Evolutionary conservation across 2,329 filamentous ascomycete genomes (phyloP), one percentile per base, ranked within the genome.

Genomic region (Colletotrichum chlorophyti): DNA sequence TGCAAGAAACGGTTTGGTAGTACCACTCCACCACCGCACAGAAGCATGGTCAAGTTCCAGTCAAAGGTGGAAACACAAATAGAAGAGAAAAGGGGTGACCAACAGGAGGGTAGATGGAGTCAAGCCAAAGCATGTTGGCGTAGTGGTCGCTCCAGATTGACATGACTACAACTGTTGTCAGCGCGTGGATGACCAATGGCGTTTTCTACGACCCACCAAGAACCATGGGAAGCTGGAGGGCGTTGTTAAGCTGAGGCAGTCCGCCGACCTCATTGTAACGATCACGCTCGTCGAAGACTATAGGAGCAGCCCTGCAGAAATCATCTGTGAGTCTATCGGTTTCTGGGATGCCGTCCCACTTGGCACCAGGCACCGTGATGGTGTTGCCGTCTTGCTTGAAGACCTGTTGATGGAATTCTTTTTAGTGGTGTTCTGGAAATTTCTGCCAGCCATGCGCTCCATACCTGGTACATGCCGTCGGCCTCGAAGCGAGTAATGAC

Each of bases 51-150:
- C n/a, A n/a, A n/a, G n/a, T n/a, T n/a, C n/a, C n/a, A n/a, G n/a
- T n/a, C n/a, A n/a, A n/a, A n/a, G n/a, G n/a, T n/a, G n/a, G n/a
- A n/a, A n/a, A n/a, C n/a, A n/a, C n/a, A n/a, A n/a, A n/a, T n/a
- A n/a, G n/a, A n/a, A n/a, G n/a, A n/a, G n/a, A n/a, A n/a, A n/a
- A n/a, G n/a, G n/a, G n/a, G n/a, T n/a, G n/a, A n/a, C n/a, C n/a
- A n/a, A n/a, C n/a, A 41, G 63, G 62, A n/a, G 84, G 83, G 73
- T 81, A 85, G 65, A 70, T 76, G 54, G 78, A 79, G 74, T 88
- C 85, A 61, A 89, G 79, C 86, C 86, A 89, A 61, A 85, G 78
- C 83, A 88, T 88, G 70, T 84, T 80, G 66, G 83, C 74, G 48
- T 80, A 74, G 71, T 88, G 82, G 70, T 88, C 86, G 64, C 86